Evolutionary conservation across 805 yeast species (phyloP), one percentile per base, ranked within the genome.

Genomic region (Metschnikowia chrysomelidarum): DNA sequence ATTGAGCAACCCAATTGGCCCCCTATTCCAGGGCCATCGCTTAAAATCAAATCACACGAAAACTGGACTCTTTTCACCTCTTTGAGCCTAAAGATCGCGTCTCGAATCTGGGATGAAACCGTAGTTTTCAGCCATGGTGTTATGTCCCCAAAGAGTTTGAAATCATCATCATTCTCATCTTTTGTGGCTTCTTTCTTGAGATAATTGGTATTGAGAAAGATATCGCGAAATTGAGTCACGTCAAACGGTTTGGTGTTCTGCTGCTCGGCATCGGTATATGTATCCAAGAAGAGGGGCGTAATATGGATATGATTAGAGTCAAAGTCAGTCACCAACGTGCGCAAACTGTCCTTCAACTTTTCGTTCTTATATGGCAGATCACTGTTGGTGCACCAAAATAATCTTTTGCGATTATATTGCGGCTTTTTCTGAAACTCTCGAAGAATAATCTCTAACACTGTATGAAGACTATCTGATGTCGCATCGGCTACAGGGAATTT

Each of bases 331-430:
- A 82, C 68, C 4, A 80, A 64, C 13, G 73, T 74, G 45, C 80
- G 71, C 16, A 86, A 61, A 5, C 75, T 62, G 29, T 64, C 66
- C 47, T 71, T 71, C 3, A 67, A 60, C 11, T 69, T 64, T 6
- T 62, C 49, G 6, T 63, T 62, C 34, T 67, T 65, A 43, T 62
- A 72, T 0, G 96, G 97, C 29, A 59, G 59, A 46, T 83, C 93
- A 53, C 82, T 78, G 53, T 81, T 83, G 0, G 96, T 86, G 50
- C 88, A 76, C 52, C 87, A 61, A 44, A 87, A 73, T 3, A 86
- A 59, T 48, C 82, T 79, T 45, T 74, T 76, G 27, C 69, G 70
- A 32, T 76, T 75, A 54, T 71, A 81, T 18, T 46, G 51, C 25
- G 71, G 74, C 23, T 63, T 54, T 11, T 62, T 51, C 37, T 52